These are phyloP conservation scores for Ogataea naganishii DNA, from an alignment of 805 yeast genomes.

Conservation along the genomic window DNA sequence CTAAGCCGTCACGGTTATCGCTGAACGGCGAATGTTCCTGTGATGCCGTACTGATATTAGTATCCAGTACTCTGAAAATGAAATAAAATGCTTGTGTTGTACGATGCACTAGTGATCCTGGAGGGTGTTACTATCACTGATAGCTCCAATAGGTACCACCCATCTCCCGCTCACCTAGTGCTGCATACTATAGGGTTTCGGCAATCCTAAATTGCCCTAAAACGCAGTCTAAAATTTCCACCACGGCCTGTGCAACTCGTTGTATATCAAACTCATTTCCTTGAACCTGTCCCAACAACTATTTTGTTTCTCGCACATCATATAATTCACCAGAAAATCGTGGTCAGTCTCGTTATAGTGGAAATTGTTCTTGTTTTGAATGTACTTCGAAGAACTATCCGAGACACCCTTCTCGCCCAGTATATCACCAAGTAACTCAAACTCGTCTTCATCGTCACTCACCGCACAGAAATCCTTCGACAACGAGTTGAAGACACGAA, in stretches of 20 bases:
- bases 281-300: constrained; percentile 34
- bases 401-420: constrained; percentile 7
- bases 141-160: no score
- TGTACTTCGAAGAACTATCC: constrained; percentile 3
- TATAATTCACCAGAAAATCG: constrained; percentile 30
- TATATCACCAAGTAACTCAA: constrained; percentile 13
- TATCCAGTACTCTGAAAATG: no score
- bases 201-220: no score
- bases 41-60: no score
- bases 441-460: constrained; percentile 16
- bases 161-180: no score
- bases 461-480: constrained; percentile 29
- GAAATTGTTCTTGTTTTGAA: constrained; percentile 17
- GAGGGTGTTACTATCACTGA: no score
- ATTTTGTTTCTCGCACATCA: constrained; percentile 28
- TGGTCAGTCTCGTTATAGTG: constrained; percentile 27
- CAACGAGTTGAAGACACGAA: constrained; percentile 26
- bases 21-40: no score
- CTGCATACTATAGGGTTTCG: no score
- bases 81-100: no score
- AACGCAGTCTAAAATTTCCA: no score
- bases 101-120: no score
- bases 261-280: constrained; percentile 23
- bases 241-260: constrained; percentile 25
- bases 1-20: no score